phyloP scores from a whole-genome alignment of 495 filamentous ascomycete genomes.

The Neohortaea acidophila region DNA sequence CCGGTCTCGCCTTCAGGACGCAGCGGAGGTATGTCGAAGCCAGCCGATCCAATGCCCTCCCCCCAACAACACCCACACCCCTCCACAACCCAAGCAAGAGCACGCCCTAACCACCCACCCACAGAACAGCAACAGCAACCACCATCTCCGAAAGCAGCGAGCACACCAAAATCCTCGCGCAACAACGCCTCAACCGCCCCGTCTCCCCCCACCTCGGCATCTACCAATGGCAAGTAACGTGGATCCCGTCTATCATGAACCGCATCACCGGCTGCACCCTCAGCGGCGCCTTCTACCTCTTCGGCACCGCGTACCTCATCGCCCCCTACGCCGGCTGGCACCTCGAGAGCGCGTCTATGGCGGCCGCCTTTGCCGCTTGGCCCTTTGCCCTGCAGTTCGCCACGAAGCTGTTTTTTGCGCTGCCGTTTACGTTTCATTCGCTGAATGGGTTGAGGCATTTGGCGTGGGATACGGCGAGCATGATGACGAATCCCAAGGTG shows the following conservation, averaged over 20 bases:
- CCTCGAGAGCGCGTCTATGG: slow-evolving; percentile 64
- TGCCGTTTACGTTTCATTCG: slow-evolving; percentile 77
- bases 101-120: slow-evolving; percentile 1
- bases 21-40: slow-evolving; percentile 13
- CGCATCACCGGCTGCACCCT: slow-evolving; percentile 66
- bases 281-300: slow-evolving; percentile 66
- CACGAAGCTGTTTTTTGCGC: slow-evolving; percentile 57
- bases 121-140: slow-evolving; percentile 29
- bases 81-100: slow-evolving; percentile 4
- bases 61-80: background rate
- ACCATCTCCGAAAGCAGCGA: slow-evolving; percentile 44
- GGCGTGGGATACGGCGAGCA: slow-evolving; percentile 60
- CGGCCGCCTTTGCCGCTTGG: slow-evolving; percentile 58
- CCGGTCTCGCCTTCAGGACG: slow-evolving; percentile 2
- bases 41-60: slow-evolving; percentile 1
- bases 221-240: slow-evolving; percentile 82
- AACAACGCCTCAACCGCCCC: slow-evolving; percentile 73
- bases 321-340: slow-evolving; percentile 72
- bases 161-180: slow-evolving; percentile 54
- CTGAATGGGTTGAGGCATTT: slow-evolving; percentile 86
- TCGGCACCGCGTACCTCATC: slow-evolving; percentile 66
- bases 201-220: slow-evolving; percentile 76
- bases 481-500: slow-evolving; percentile 55
- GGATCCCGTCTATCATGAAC: slow-evolving; percentile 56
- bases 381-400: slow-evolving; percentile 51